These are phyloP conservation scores for Botrytis byssoidea DNA, from an alignment of 2,329 filamentous ascomycete species.

Conservation along the genomic window DNA sequence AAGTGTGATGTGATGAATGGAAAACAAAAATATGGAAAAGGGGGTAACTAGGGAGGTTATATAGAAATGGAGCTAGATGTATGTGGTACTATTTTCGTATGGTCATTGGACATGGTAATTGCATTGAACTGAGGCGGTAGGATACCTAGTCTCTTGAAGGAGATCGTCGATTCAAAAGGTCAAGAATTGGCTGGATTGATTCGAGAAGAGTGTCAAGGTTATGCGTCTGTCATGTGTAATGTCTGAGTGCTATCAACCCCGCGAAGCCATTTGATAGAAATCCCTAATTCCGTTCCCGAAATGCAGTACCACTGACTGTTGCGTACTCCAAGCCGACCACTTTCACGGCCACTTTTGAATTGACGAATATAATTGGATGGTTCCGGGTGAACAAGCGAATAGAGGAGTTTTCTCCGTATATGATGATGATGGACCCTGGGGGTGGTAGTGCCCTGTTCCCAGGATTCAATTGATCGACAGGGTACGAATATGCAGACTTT, in stretches of 20 bases:
- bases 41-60: neutral
- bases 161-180: neutral
- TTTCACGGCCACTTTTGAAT: neutral
- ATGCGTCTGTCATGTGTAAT: neutral
- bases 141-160: neutral
- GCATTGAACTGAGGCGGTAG: neutral
- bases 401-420: neutral
- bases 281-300: neutral
- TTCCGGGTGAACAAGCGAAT: neutral
- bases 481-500: conserved; percentile 4
- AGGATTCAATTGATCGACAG: neutral
- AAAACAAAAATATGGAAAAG: neutral
- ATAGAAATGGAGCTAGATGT: neutral
- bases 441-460: neutral
- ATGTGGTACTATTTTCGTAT: neutral
- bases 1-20: neutral
- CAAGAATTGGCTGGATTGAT: neutral
- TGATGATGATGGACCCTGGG: neutral
- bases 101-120: neutral
- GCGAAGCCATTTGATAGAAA: neutral
- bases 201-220: neutral
- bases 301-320: neutral
- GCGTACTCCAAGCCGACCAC: neutral
- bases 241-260: neutral
- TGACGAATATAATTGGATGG: neutral